Percentiles rank a stretch among this genome's conserved stretches.
Conservation (phyloP, 2,329 filamentous ascomycete genomes). For the Davidsoniella virescens region DNA sequence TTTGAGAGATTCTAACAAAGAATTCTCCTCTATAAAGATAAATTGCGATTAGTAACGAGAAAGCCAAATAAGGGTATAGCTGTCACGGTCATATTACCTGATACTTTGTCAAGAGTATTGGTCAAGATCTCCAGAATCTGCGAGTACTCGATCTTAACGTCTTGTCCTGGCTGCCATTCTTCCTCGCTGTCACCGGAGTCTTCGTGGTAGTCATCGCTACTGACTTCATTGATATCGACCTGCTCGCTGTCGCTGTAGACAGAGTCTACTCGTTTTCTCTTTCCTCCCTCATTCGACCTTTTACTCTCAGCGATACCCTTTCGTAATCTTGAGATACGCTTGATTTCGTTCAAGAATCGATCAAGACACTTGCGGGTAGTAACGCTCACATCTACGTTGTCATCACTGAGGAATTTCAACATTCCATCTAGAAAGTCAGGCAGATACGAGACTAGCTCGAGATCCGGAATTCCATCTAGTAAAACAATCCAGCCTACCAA, state of each 20-base stretch:
- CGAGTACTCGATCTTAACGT: slow-evolving; percentile 85
- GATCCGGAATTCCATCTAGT: slow-evolving; percentile 87
- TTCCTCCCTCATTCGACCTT: slow-evolving; percentile 50
- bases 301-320: slow-evolving; percentile 80
- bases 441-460: slow-evolving; percentile 83
- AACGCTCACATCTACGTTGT: slow-evolving; percentile 85
- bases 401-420: slow-evolving; percentile 81
- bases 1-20: slow-evolving; percentile 73
- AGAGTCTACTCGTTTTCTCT: slow-evolving; percentile 52
- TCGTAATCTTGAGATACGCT: slow-evolving; percentile 82
- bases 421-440: slow-evolving; percentile 83
- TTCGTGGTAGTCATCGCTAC: slow-evolving; percentile 37
- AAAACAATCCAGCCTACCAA: slow-evolving; percentile 91
- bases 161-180: slow-evolving; percentile 94
- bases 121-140: slow-evolving; percentile 86
- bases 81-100: slow-evolving; percentile 35
- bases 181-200: slow-evolving; percentile 55
- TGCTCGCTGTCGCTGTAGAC: slow-evolving; percentile 48
- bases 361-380: slow-evolving; percentile 80
- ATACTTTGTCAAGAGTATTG: slow-evolving; percentile 67
- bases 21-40: slow-evolving; percentile 56
- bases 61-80: not conserved
- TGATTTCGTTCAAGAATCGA: slow-evolving; percentile 83
- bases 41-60: slow-evolving; percentile 13
- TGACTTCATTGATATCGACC: slow-evolving; percentile 42